Evolutionary conservation across 1,284 basidiomycete species (phyloP).

Genomic region (Phellopilus nigrolimitatus): DNA sequence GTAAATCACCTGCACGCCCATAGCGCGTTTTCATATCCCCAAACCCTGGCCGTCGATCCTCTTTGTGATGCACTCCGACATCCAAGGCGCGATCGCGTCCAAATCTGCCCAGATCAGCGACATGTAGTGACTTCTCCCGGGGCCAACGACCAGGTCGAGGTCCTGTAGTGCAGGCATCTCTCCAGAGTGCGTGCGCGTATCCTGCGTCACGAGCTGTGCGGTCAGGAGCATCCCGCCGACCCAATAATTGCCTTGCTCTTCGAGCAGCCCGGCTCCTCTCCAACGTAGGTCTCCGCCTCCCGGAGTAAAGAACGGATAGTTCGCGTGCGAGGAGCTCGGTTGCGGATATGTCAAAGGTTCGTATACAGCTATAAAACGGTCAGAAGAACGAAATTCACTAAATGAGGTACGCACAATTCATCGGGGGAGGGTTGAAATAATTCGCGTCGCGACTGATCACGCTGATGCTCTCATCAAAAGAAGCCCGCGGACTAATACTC

Average conservation of each 20-base stretch:
- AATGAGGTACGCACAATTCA: constrained; percentile 1
- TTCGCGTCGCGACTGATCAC: constrained; percentile 4
- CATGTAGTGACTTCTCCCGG: constrained; percentile 53
- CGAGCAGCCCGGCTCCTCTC: constrained; percentile 45
- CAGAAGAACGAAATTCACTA: background rate
- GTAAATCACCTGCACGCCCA: background rate
- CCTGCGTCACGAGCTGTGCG: constrained; percentile 52
- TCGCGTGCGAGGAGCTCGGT: constrained; percentile 47
- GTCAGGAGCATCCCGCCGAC: constrained; percentile 68
- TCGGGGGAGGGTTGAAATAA: background rate
- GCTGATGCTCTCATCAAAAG: background rate
- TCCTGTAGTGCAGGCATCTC: constrained; percentile 41
- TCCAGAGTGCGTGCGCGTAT: constrained; percentile 35
- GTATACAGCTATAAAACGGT: constrained; percentile 13
- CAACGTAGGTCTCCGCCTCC: constrained; percentile 65
- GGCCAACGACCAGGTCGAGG: constrained; percentile 43
- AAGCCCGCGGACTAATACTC: background rate
- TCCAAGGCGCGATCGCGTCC: constrained; percentile 69
- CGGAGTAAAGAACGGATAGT: constrained; percentile 69
- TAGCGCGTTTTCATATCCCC: constrained; percentile 31
- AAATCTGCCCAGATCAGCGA: constrained; percentile 69
- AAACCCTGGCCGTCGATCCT: constrained; percentile 65
- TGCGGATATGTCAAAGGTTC: constrained; percentile 47
- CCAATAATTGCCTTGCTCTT: constrained; percentile 65
- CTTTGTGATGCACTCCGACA: constrained; percentile 56